Evolutionary conservation across 1,139 yeast species (phyloP), one percentile per base, ranked within the genome.

Genomic region (Geotrichum candidum): DNA sequence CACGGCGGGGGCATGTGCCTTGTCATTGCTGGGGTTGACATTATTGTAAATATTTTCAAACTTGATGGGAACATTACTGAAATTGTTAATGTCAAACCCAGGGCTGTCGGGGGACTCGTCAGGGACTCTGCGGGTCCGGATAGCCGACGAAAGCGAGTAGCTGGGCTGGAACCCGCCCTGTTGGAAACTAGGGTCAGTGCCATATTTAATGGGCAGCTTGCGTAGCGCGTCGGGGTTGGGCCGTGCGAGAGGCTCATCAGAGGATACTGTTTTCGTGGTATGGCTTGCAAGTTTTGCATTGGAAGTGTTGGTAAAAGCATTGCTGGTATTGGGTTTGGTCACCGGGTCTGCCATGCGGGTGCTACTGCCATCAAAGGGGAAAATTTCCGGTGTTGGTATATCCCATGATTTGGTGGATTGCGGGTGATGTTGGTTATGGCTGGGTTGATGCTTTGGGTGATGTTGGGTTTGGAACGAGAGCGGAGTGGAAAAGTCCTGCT

Each of bases 21-120:
- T 52, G 22, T 25, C 22, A 18, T 52, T 25, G 41, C 41, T 52
- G 2, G 15, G 23, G 45, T 52, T 52, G 13, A 18, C 29, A 10
- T 52, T 52, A 45, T 33, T 52, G 54, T 52, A 22, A 25, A 25
- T 31, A n/a, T 29, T 52, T 11, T 33, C 41, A 33, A 22, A 27
- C 23, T 33, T 31, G 41, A 27, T 52, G 15, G 23, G 23, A 15
- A 5, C 41, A 9, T 33, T 52, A 45, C 29, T 29, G 18, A 25
- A 22, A 52, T 27, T 18, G 10, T 33, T 52, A 33, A 52, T 52
- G 23, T 52, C 29, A 25, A 25, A 31, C 15, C 31, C 31, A 9
- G 52, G 35, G n/a, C 27, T 52, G 7, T n/a, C 25, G 54, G 54
- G 68, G 56, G 45, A 65, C 52, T 63, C 68, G 55, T 63, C 67